These are phyloP conservation scores for Dactylonectria macrodidyma DNA, from an alignment of 2,329 filamentous ascomycete species.

Conservation along the genomic window DNA sequence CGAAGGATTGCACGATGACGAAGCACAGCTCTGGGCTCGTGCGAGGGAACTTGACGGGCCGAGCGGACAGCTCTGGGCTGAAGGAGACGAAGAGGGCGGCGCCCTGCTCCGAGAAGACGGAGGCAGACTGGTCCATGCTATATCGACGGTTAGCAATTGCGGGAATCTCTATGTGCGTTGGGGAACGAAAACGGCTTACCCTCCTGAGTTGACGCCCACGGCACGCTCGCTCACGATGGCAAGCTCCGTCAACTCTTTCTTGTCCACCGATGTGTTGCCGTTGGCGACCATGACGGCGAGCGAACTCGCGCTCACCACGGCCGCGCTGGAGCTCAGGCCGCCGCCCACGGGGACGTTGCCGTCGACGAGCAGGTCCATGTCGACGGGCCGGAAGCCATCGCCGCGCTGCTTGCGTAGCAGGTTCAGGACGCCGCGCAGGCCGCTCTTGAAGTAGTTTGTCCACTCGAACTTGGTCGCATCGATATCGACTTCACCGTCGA, in stretches of 20 bases:
- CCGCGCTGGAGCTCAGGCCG: slow-evolving; percentile 93
- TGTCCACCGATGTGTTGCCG: slow-evolving; percentile 83
- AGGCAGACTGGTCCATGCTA: slow-evolving; percentile 97
- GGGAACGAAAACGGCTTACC: slow-evolving; percentile 65
- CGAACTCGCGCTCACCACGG: slow-evolving; percentile 91
- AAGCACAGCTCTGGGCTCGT: slow-evolving; percentile 89
- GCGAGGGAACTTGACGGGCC: slow-evolving; percentile 85
- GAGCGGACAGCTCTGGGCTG: slow-evolving; percentile 81
- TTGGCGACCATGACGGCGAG: slow-evolving; percentile 91
- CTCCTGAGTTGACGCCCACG: slow-evolving; percentile 96
- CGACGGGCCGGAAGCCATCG: slow-evolving; percentile 72
- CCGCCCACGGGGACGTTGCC: slow-evolving; percentile 93
- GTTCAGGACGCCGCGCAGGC: slow-evolving; percentile 84
- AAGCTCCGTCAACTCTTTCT: slow-evolving; percentile 91
- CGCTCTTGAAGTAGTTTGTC: slow-evolving; percentile 99
- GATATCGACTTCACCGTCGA: slow-evolving; percentile 78
- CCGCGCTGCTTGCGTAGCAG: slow-evolving; percentile 79
- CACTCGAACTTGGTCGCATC: slow-evolving; percentile 91
- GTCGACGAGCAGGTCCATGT: slow-evolving; percentile 91
- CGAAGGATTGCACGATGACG: slow-evolving; percentile 94
- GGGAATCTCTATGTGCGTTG: not conserved
- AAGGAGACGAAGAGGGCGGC: slow-evolving; percentile 94
- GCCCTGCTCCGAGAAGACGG: slow-evolving; percentile 90
- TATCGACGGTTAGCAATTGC: slow-evolving; percentile 43
- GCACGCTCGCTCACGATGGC: slow-evolving; percentile 95